These are phyloP conservation scores for Saraca asoca DNA, from an alignment of 331 rosid species.

Conservation along the genomic window DNA sequence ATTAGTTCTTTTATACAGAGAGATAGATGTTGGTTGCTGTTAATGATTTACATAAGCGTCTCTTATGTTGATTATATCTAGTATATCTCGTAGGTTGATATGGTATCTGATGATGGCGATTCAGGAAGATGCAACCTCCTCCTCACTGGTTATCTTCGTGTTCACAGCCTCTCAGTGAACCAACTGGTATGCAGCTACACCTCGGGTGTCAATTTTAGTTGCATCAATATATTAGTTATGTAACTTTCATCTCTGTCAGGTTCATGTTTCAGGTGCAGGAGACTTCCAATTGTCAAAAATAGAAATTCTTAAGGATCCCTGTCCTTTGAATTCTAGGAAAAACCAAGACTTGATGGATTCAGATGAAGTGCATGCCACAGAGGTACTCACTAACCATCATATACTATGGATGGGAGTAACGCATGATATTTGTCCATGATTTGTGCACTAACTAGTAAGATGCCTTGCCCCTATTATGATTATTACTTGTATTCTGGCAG, in stretches of 20 bases:
- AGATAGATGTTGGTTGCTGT: conserved; percentile 28
- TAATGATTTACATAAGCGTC: neutral
- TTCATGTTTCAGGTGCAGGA: conserved; percentile 95
- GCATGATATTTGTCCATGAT: neutral
- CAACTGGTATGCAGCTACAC: conserved; percentile 65
- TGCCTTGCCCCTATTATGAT: neutral
- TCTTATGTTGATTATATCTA: conserved; percentile 14
- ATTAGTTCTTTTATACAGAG: neutral
- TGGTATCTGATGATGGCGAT: conserved; percentile 45
- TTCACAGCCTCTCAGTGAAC: conserved; percentile 76
- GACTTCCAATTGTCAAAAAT: conserved; percentile 80
- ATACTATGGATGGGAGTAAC: neutral
- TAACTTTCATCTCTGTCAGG: conserved; percentile 55
- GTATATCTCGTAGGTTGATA: conserved; percentile 60
- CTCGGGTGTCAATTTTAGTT: conserved; percentile 33
- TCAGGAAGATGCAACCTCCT: conserved; percentile 64
- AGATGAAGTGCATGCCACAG: conserved; percentile 49
- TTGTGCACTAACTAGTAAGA: neutral
- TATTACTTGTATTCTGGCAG: neutral
- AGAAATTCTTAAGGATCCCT: conserved; percentile 82
- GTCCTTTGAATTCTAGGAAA: conserved; percentile 70
- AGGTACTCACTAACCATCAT: conserved; percentile 50
- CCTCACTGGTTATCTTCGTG: conserved; percentile 80
- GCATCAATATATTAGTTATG: conserved; percentile 30
- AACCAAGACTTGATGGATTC: conserved; percentile 73